These are phyloP conservation scores for Aspergillus latus DNA, from an alignment of 2,329 filamentous ascomycete genomes.

Conservation along the genomic window DNA sequence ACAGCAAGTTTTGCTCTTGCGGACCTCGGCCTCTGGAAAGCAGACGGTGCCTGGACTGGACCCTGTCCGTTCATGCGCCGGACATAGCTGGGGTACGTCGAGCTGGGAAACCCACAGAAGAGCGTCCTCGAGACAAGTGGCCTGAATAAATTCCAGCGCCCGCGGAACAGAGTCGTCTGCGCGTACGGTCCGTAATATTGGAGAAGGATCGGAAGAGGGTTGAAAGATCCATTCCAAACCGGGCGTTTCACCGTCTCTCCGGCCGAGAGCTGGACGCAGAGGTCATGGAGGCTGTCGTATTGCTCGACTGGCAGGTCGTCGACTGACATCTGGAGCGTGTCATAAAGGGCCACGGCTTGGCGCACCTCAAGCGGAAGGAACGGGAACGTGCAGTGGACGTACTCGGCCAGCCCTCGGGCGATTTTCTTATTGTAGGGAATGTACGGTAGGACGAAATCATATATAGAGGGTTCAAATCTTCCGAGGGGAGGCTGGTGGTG, in stretches of 20 bases:
- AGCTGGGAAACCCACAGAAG: background rate
- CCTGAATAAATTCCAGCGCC: background rate
- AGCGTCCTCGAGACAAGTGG: background rate
- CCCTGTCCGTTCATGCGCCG: constrained; percentile 2
- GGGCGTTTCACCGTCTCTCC: background rate
- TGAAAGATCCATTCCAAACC: background rate
- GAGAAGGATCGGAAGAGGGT: too few relatives aligned
- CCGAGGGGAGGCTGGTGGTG: background rate
- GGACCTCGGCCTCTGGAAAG: constrained; percentile 5
- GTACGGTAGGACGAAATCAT: background rate
- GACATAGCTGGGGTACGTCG: background rate
- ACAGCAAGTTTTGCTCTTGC: background rate
- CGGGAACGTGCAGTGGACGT: background rate
- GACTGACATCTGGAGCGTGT: constrained; percentile 2
- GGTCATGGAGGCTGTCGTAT: background rate
- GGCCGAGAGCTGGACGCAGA: background rate
- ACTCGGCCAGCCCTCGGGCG: background rate
- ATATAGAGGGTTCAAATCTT: background rate
- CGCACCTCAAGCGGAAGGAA: constrained; percentile 7
- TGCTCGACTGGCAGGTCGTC: constrained; percentile 1
- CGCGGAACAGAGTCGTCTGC: too few relatives aligned
- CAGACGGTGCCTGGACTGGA: background rate
- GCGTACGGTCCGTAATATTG: too few relatives aligned
- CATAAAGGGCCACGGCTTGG: background rate
- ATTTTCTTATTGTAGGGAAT: background rate